Base-by-base conservation (phyloP, 495 filamentous ascomycete species). In the Podospora bellae-mahoneyi region DNA sequence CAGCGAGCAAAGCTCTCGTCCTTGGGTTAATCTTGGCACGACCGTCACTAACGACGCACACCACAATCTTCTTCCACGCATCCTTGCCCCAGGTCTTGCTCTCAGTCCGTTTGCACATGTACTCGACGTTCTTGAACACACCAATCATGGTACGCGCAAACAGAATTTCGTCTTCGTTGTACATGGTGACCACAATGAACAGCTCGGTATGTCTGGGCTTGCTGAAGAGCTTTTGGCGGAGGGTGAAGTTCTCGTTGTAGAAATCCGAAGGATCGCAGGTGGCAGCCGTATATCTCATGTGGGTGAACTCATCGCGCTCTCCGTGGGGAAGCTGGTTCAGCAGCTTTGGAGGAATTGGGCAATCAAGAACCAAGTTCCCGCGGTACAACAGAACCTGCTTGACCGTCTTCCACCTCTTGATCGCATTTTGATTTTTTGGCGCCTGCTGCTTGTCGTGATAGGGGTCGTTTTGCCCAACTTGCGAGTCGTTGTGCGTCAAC, bases 21-120 rank as follows among this genome's bases (percentile, higher is more conserved):
- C 96, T 85, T 2, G 92, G 89, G 77, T 97, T 97, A 79, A 99
- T 98, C 83, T 99, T 99, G 56, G 90, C 92, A 88, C 95, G 95
- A 66, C 96, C 96, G 72, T 99, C 96, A 69, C 94, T 97, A 66
- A 99, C 94, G 20, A 99, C 89, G 75, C 96, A 99, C 18, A 99
- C 96, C 15, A 99, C 96, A 69, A 99, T 96, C 83, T 98, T 98
- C 82, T 98, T 98, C 96, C 96, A 99, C 4, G 94, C 92, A 73
- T 99, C 95, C 78, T 92, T 93, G 67, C 96, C 96, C 96, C 96
- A 99, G 1, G 94, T 99, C 79, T 94, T 96, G 77, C 93, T 97
- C 71, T 88, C 90, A 5, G 89, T 90, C 48, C 94, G 85, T 53
- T 88, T 92, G 81, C 94, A 96, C 92, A 99, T 96, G 81, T 93